Evolutionary conservation across 306 rosid species (phyloP).

Genomic region (Quercus rubra): DNA sequence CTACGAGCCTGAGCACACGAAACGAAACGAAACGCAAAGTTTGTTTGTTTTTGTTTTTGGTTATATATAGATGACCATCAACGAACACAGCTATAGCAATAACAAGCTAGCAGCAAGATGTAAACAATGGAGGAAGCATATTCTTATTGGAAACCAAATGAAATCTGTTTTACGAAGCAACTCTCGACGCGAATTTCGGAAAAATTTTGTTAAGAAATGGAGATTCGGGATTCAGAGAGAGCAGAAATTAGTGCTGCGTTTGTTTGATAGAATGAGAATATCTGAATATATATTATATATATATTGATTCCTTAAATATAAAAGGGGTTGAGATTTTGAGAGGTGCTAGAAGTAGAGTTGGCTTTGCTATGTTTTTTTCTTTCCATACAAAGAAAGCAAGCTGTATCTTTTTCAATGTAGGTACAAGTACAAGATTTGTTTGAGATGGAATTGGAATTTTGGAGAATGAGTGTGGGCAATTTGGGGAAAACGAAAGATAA

Average conservation of each 20-base stretch:
- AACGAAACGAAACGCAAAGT: background rate
- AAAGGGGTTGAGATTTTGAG: background rate
- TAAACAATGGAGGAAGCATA: background rate
- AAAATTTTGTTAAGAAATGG: background rate
- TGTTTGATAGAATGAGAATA: no score
- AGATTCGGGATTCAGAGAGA: background rate
- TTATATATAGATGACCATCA: conserved; percentile 32
- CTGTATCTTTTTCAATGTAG: background rate
- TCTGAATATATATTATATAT: no score
- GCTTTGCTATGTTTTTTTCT: background rate
- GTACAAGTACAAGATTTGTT: background rate
- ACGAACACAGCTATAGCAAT: conserved; percentile 18
- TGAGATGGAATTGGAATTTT: conserved; percentile 7
- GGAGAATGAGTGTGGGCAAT: background rate
- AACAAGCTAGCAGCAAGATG: no score
- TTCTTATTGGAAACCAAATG: background rate
- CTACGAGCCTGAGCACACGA: background rate
- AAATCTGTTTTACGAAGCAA: background rate
- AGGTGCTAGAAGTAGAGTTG: no score
- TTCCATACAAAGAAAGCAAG: background rate
- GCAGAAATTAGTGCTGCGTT: background rate
- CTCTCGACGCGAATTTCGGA: background rate
- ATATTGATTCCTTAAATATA: no score
- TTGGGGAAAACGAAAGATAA: background rate
- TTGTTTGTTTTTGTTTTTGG: no score